These are phyloP conservation scores for Detonula confervacea DNA, from an alignment of 352 stramenopile species.

Conservation along the genomic window DNA sequence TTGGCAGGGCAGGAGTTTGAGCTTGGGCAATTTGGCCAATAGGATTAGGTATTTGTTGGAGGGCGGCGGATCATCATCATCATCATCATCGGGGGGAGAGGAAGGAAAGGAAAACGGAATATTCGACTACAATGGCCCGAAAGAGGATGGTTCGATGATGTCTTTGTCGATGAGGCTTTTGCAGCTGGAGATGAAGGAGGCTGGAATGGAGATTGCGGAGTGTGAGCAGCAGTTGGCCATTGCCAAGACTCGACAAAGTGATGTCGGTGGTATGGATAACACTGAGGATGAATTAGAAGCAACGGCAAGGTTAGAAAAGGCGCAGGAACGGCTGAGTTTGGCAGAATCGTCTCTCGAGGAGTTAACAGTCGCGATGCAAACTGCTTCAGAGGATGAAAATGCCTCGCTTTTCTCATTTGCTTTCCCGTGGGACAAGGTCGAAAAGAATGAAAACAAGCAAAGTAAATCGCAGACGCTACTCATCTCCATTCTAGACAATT, in stretches of 20 bases:
- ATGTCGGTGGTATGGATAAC: conserved; percentile 1
- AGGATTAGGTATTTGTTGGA: conserved; percentile 57
- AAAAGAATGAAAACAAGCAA: conserved; percentile 2
- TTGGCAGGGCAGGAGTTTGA: conserved; percentile 72
- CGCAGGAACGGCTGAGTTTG: conserved; percentile 25
- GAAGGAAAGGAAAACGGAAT: conserved; percentile 22
- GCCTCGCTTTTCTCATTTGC: conserved; percentile 10
- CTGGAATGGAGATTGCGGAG: conserved; percentile 72
- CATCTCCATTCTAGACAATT: conserved; percentile 49
- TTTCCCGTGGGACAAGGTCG: conserved; percentile 17
- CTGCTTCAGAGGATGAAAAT: conserved; percentile 1
- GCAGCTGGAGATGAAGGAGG: conserved; percentile 73
- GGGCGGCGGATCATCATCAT: not conserved
- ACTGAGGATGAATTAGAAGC: conserved; percentile 13
- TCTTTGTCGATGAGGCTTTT: conserved; percentile 61
- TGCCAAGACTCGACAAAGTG: conserved; percentile 14
- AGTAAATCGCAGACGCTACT: conserved; percentile 16
- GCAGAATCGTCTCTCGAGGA: conserved; percentile 39
- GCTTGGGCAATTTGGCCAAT: conserved; percentile 58
- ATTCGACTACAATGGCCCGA: no score
- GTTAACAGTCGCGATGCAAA: conserved; percentile 3
- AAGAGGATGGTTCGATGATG: conserved; percentile 21
- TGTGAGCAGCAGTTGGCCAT: conserved; percentile 71
- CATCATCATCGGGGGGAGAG: not conserved
- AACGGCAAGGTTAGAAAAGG: conserved; percentile 30